Evolutionary conservation across 108 stramenopile genomes (phyloP).

Genomic region (Discostella pseudostelligera): DNA sequence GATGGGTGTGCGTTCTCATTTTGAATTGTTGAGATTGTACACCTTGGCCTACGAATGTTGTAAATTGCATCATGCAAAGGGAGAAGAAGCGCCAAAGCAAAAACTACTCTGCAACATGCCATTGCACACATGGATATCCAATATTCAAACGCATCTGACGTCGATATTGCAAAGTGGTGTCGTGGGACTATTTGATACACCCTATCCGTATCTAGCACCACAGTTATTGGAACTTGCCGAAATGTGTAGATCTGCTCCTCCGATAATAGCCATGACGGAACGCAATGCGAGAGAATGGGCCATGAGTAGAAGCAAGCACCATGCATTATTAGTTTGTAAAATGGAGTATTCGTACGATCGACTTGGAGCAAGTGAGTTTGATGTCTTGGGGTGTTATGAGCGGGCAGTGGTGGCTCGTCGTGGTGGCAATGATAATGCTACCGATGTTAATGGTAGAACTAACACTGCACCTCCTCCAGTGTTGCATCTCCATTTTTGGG

Average conservation of each 20-base stretch:
- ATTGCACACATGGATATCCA: constrained; percentile 20
- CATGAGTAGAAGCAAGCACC: constrained; percentile 30
- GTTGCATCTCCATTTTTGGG: too few relatives aligned
- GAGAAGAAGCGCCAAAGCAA: neutral
- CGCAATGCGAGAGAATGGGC: constrained; percentile 38
- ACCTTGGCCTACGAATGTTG: constrained; percentile 32
- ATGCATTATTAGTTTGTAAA: constrained; percentile 35
- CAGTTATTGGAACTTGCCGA: constrained; percentile 27
- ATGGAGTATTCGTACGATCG: constrained; percentile 26
- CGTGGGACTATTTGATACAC: constrained; percentile 46
- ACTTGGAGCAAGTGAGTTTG: constrained; percentile 40
- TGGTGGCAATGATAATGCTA: neutral
- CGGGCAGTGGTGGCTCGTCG: constrained; percentile 11
- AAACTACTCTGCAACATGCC: constrained; percentile 20
- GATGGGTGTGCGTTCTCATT: constrained; percentile 36
- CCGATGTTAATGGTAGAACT: neutral
- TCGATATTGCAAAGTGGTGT: constrained; percentile 26
- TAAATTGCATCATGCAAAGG: too few relatives aligned
- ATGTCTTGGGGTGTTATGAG: constrained; percentile 32
- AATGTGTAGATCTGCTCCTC: neutral
- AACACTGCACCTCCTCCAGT: too few relatives aligned
- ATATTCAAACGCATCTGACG: constrained; percentile 20
- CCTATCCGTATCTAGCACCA: constrained; percentile 38
- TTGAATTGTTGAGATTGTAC: constrained; percentile 36
- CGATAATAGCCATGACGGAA: constrained; percentile 36